phyloP scores from a whole-genome alignment of 257 asterid genomes.

The Nicotiana noctiflora region DNA sequence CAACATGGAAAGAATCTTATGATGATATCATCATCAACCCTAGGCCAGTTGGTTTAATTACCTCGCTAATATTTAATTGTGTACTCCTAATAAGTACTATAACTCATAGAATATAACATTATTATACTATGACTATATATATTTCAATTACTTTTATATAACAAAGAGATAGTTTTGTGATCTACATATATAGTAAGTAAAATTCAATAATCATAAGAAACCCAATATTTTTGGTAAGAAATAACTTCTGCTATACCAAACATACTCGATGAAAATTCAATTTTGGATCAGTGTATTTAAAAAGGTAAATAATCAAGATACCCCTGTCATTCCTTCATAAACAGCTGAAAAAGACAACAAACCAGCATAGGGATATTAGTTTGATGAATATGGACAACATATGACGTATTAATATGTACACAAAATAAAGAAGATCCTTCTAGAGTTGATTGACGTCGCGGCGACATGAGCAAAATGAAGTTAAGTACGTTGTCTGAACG shows the following conservation, averaged over 20 bases:
- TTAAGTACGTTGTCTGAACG: too few relatives aligned
- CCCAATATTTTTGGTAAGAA: too few relatives aligned
- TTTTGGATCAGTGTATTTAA: not conserved
- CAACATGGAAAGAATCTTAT: not conserved
- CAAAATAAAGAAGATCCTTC: too few relatives aligned
- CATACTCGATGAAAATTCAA: not conserved
- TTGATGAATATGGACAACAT: too few relatives aligned
- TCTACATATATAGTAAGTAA: too few relatives aligned
- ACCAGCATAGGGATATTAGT: not conserved
- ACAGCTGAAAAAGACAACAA: not conserved
- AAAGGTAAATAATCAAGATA: not conserved
- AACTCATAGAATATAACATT: not conserved
- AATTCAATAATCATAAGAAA: not conserved
- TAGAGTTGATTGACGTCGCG: too few relatives aligned
- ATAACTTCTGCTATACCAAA: not conserved
- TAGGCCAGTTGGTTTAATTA: constrained; percentile 6
- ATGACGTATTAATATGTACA: too few relatives aligned
- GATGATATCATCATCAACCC: not conserved
- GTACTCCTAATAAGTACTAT: not conserved
- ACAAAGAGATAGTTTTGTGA: too few relatives aligned
- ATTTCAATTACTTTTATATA: too few relatives aligned
- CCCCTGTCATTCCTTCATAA: not conserved
- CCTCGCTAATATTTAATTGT: not conserved
- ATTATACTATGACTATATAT: too few relatives aligned
- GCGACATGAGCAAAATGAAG: too few relatives aligned